Evolutionary conservation across 2,329 filamentous ascomycete species (phyloP).

Genomic region (Tympanopsis confertula): DNA sequence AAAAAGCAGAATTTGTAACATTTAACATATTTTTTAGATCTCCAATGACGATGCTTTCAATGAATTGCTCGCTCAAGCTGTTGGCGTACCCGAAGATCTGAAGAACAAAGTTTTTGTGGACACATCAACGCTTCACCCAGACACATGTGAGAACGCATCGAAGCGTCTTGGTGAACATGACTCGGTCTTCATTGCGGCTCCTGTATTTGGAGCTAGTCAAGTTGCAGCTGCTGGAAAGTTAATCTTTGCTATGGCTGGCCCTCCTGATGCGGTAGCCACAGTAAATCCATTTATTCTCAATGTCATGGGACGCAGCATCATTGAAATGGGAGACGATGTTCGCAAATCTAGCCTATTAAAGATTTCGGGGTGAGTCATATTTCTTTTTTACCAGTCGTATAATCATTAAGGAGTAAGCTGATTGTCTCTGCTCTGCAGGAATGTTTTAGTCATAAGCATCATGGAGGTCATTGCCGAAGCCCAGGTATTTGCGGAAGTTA

Average conservation of each 20-base stretch:
- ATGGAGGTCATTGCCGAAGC: constrained; percentile 15
- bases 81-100: constrained; percentile 3
- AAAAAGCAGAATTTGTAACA: constrained; percentile 8
- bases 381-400: background rate
- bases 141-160: constrained; percentile 15
- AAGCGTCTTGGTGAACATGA: constrained; percentile 14
- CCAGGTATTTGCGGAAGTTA: constrained; percentile 17
- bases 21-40: constrained; percentile 14
- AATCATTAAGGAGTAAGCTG: background rate
- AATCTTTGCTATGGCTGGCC: background rate
- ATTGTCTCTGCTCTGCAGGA: constrained; percentile 9
- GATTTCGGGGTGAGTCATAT: constrained; percentile 20
- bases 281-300: background rate
- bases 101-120: constrained; percentile 12
- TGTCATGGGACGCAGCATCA: constrained; percentile 15
- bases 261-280: background rate
- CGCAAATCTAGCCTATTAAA: constrained; percentile 25
- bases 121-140: constrained; percentile 13
- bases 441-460: constrained; percentile 16
- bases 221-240: background rate
- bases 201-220: background rate
- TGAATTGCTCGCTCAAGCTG: constrained; percentile 13
- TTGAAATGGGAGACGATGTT: constrained; percentile 27
- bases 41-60: constrained; percentile 20
- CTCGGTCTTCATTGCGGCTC: constrained; percentile 7